Base-by-base conservation (phyloP, 257 asterid species). In the Fraxinus pennsylvanica region DNA sequence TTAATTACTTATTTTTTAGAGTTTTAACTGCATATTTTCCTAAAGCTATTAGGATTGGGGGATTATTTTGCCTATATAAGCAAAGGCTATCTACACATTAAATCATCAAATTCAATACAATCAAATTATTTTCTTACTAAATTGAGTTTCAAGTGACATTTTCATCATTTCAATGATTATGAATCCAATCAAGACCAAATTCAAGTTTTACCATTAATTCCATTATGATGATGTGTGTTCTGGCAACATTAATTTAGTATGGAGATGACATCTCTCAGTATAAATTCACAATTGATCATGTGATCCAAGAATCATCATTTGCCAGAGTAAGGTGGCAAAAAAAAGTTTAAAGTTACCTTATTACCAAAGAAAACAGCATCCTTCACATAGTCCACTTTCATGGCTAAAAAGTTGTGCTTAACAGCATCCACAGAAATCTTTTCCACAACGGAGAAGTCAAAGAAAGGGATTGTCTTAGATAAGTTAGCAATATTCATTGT, bases 371-470 rank as follows among this genome's bases (percentile, higher is more conserved):
- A 88, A 81, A 92, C 85, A 7, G 96, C 91, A 74, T 95, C 92
- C 85, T 90, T 88, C 88, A 84, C 78, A 81, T 92, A 92, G 84
- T 92, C 94, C 68, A 92, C 83, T 87, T 89, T 91, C 91, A 92
- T 89, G 32, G 93, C 85, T 81, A 92, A 54, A 78, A 94, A 94
- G 77, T 87, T 87, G 72, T 89, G 84, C 83, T 88, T 92, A 71
- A 87, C 91, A 9, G 99, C 99, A 84, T 94, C 98, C 35, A 90
- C 97, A 19, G 94, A 90, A 61, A 94, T 91, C 89, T 90, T 94
- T 88, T 92, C 97, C 33, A 94, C 94, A 70, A 78, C 78, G 12
- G 91, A 80, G 77, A 92, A 90, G 79, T 88, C 94, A 78, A 91
- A 91, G 86, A 91, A 93, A n/a, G 97, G 90, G 72, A 92, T 86